These are phyloP conservation scores for Nymphaea thermarum DNA, from an alignment of 164 flowering plant genomes.

Conservation along the genomic window DNA sequence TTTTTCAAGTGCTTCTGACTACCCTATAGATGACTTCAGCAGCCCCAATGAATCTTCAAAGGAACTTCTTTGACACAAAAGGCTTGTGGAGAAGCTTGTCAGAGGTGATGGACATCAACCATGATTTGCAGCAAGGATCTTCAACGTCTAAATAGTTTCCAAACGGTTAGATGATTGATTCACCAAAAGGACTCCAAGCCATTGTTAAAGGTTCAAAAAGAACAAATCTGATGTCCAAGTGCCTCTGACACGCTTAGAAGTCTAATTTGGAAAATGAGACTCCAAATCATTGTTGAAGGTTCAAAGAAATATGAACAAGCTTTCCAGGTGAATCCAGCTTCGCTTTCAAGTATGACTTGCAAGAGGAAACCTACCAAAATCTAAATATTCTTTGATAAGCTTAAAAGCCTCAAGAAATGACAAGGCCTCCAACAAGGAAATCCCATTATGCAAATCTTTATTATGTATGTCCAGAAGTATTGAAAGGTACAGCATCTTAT, in stretches of 20 bases:
- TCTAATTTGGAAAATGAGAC: neutral
- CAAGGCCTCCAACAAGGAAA: slow-evolving; percentile 8
- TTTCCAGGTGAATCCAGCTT: slow-evolving; percentile 36
- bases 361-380: slow-evolving; percentile 10
- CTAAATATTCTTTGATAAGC: slow-evolving; percentile 19
- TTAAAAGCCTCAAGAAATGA: slow-evolving; percentile 35
- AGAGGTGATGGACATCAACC: neutral
- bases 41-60: neutral
- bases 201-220: neutral
- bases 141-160: neutral
- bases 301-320: slow-evolving; percentile 10
- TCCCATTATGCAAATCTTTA: slow-evolving; percentile 6
- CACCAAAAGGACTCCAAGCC: too few species aligned
- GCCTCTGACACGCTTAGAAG: neutral
- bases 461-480: slow-evolving; percentile 5
- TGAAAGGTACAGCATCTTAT: slow-evolving; percentile 21
- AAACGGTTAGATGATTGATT: neutral
- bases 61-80: neutral
- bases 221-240: slow-evolving; percentile 3
- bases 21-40: slow-evolving; percentile 6
- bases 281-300: neutral
- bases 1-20: slow-evolving; percentile 20
- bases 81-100: neutral
- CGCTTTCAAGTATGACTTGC: slow-evolving; percentile 12
- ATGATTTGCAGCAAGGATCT: neutral